These are phyloP conservation scores for Ascochyta viciae-villosae DNA, from an alignment of 2,329 filamentous ascomycete genomes.

Conservation along the genomic window DNA sequence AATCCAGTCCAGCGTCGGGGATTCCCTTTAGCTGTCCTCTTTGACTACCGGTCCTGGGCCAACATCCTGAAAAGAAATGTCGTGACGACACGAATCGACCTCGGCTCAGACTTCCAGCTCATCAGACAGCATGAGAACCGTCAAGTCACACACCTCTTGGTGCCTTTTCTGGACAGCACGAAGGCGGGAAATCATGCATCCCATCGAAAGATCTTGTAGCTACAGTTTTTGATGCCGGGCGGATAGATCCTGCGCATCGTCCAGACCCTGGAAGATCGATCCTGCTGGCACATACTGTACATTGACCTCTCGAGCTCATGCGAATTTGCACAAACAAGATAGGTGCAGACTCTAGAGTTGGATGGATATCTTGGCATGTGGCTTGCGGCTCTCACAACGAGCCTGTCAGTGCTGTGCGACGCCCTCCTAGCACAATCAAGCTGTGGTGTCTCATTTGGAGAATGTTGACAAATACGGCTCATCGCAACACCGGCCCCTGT, in stretches of 20 bases:
- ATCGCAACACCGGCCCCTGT: not conserved
- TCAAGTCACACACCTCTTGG: not conserved
- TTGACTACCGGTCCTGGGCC: not conserved
- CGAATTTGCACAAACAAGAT: not conserved
- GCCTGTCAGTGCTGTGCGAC: not conserved
- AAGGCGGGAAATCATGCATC: not conserved
- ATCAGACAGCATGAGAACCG: not conserved
- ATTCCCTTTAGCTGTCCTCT: not conserved
- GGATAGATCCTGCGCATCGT: conserved; percentile 4
- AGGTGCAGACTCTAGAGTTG: not conserved
- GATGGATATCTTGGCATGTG: not conserved
- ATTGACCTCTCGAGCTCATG: not conserved
- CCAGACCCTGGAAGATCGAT: not conserved
- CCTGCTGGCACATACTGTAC: not conserved
- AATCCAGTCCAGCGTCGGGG: not conserved
- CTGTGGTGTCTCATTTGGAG: not conserved
- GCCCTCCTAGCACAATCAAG: conserved; percentile 3
- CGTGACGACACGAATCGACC: not conserved
- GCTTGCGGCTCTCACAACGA: conserved; percentile 2
- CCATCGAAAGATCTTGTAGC: not conserved
- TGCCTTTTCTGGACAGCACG: not conserved
- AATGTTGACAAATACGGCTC: conserved; percentile 6
- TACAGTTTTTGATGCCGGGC: not conserved
- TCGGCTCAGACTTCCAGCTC: not conserved
- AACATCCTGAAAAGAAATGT: not conserved